These are phyloP conservation scores for Collariella sp. DNA, from an alignment of 495 filamentous ascomycete genomes.

Conservation along the genomic window DNA sequence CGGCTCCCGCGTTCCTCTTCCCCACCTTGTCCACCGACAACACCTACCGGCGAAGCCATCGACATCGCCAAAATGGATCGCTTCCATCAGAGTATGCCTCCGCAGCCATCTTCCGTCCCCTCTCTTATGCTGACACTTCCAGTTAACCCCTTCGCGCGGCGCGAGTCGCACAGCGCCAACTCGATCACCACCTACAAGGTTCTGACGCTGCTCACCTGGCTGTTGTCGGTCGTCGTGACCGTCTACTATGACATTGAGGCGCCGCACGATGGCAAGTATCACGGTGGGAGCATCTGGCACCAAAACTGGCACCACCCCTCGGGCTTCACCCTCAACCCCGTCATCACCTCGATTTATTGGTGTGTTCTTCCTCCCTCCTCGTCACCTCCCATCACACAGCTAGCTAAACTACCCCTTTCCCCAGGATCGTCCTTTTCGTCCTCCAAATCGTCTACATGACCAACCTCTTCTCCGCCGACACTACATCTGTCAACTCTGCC, in stretches of 20 bases:
- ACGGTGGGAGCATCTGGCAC: slow-evolving; percentile 54
- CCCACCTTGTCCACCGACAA: not conserved
- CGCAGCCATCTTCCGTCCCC: not conserved
- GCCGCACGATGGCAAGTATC: slow-evolving; percentile 51
- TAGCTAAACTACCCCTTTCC: slow-evolving; percentile 4
- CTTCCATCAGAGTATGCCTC: slow-evolving; percentile 31
- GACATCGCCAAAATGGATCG: slow-evolving; percentile 31
- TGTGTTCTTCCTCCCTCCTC: slow-evolving; percentile 25
- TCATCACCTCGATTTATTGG: slow-evolving; percentile 73
- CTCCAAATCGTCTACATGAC: slow-evolving; percentile 67
- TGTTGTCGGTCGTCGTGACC: slow-evolving; percentile 55
- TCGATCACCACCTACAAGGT: slow-evolving; percentile 53
- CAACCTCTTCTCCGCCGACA: slow-evolving; percentile 61
- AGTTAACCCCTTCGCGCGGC: slow-evolving; percentile 62
- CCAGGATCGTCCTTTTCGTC: slow-evolving; percentile 64
- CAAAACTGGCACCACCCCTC: slow-evolving; percentile 57
- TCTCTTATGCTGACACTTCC: not conserved
- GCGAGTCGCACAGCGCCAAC: slow-evolving; percentile 48
- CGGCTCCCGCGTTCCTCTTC: not conserved
- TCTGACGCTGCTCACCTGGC: slow-evolving; percentile 61
- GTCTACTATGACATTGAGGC: slow-evolving; percentile 60
- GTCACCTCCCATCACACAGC: not conserved
- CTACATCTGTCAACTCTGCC: slow-evolving; percentile 53
- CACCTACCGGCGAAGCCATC: not conserved
- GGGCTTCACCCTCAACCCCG: slow-evolving; percentile 63